Evolutionary conservation across 1,284 basidiomycete genomes (phyloP).

Genomic region (Moesziomyces parantarcticus): DNA sequence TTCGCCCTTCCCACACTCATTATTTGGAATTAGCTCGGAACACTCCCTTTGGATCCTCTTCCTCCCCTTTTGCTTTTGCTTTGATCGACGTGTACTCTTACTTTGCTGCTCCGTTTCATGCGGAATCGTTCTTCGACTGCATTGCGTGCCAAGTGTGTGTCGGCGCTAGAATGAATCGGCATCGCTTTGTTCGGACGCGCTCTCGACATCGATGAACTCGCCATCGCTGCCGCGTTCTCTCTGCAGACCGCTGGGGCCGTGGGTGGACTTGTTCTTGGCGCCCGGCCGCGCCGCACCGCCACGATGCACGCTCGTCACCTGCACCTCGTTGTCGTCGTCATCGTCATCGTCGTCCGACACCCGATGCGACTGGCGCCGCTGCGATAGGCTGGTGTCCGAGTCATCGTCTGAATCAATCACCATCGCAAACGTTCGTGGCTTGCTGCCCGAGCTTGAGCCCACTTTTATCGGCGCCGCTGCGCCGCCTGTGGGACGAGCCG

Average conservation of each 20-base stretch:
- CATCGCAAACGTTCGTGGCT: conserved; percentile 17
- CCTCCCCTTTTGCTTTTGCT: background rate
- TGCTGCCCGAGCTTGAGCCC: conserved; percentile 7
- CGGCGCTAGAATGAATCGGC: conserved; percentile 33
- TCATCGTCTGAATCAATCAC: conserved; percentile 29
- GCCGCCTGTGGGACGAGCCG: background rate
- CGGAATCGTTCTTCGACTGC: background rate
- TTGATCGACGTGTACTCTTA: conserved; percentile 4
- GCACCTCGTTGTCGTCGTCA: conserved; percentile 22
- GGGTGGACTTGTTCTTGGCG: conserved; percentile 9
- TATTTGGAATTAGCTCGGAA: background rate
- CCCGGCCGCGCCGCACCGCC: background rate
- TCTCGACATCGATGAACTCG: conserved; percentile 51
- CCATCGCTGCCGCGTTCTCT: conserved; percentile 46
- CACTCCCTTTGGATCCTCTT: background rate
- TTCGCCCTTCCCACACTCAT: background rate
- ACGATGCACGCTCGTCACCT: conserved; percentile 14
- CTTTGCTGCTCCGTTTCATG: background rate
- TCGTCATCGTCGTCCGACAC: conserved; percentile 37
- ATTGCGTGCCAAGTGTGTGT: background rate
- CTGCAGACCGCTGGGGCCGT: conserved; percentile 22
- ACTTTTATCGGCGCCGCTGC: conserved; percentile 25
- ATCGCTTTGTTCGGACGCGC: conserved; percentile 47
- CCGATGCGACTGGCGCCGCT: background rate
- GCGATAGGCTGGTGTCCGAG: conserved; percentile 11